Conservation (phyloP, 169 alveolate species). For the Plasmodium gallinaceum region DNA sequence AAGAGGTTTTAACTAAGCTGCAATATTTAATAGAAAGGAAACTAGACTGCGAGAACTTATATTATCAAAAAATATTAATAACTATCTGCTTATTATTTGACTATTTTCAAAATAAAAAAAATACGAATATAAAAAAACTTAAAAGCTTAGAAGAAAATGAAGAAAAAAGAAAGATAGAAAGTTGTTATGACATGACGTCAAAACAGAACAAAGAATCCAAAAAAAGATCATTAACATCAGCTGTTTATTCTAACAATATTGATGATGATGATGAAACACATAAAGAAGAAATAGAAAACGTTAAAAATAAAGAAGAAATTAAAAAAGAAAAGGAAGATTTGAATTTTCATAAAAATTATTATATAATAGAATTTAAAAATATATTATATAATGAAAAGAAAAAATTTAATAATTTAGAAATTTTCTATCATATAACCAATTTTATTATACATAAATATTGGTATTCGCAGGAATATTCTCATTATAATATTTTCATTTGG, state of each 20-base stretch:
- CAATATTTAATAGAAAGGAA: slow-evolving; percentile 30
- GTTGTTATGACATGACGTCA: background rate
- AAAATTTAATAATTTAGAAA: slow-evolving; percentile 65
- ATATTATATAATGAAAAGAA: slow-evolving; percentile 60
- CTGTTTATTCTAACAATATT: slow-evolving; percentile 1
- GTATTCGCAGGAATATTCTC: slow-evolving; percentile 64
- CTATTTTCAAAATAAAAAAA: slow-evolving; percentile 57
- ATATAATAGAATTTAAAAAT: slow-evolving; percentile 70
- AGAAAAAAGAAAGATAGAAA: slow-evolving; percentile 8
- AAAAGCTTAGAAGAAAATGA: slow-evolving; percentile 58
- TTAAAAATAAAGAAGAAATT: background rate
- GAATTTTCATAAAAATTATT: slow-evolving; percentile 59
- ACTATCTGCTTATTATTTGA: slow-evolving; percentile 43
- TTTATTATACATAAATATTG: slow-evolving; percentile 72
- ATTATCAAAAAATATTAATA: slow-evolving; percentile 66
- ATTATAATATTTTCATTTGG: slow-evolving; percentile 64
- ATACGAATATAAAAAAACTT: slow-evolving; percentile 28
- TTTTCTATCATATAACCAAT: slow-evolving; percentile 67
- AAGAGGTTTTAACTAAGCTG: slow-evolving; percentile 25
- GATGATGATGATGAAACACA: slow-evolving; percentile 31
- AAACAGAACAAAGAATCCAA: slow-evolving; percentile 6
- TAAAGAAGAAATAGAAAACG: background rate
- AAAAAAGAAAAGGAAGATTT: slow-evolving; percentile 12
- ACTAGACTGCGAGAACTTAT: slow-evolving; percentile 70
- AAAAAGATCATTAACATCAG: slow-evolving; percentile 13